A percentile compares a stretch with the other conserved stretches of the same genome.
These are phyloP conservation scores for Saxophila tyrrhenica DNA, from an alignment of 495 filamentous ascomycete genomes.

Conservation along the genomic window DNA sequence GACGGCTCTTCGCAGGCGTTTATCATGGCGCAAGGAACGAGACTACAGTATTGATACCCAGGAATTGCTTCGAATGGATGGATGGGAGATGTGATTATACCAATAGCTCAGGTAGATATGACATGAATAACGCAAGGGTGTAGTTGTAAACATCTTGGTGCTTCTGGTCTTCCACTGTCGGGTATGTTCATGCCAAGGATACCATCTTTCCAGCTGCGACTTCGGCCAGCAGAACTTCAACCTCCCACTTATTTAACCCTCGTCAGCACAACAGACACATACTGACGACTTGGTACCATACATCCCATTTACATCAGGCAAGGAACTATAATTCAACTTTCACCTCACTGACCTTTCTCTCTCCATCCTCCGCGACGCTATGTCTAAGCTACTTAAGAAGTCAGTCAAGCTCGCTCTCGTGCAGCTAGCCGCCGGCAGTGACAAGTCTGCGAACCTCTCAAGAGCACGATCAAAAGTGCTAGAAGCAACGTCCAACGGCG, in stretches of 20 bases:
- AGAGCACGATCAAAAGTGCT: slow-evolving; percentile 73
- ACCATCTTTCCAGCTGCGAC: not conserved
- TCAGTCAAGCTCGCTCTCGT: slow-evolving; percentile 34
- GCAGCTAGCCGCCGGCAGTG: slow-evolving; percentile 43
- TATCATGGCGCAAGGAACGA: not conserved
- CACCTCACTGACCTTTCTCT: not conserved
- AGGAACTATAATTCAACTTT: too few relatives aligned
- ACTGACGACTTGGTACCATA: too few relatives aligned
- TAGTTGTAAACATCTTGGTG: too few relatives aligned
- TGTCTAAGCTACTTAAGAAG: slow-evolving; percentile 35
- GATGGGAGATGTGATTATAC: too few relatives aligned
- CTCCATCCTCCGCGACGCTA: not conserved
- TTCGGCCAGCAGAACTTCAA: not conserved
- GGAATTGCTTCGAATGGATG: not conserved
- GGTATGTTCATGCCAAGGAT: not conserved
- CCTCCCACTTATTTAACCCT: not conserved
- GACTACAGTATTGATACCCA: not conserved
- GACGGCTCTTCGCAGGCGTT: too few relatives aligned
- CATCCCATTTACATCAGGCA: not conserved
- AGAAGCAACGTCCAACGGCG: slow-evolving; percentile 62
- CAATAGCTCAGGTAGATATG: too few relatives aligned
- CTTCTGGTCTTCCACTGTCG: too few relatives aligned
- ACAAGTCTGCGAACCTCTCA: slow-evolving; percentile 75
- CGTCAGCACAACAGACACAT: too few relatives aligned
- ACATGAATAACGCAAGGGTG: too few relatives aligned